Evolutionary conservation across 257 asterid genomes (phyloP), one percentile per base, ranked within the genome.

Genomic region (Solanum sejunctum): DNA sequence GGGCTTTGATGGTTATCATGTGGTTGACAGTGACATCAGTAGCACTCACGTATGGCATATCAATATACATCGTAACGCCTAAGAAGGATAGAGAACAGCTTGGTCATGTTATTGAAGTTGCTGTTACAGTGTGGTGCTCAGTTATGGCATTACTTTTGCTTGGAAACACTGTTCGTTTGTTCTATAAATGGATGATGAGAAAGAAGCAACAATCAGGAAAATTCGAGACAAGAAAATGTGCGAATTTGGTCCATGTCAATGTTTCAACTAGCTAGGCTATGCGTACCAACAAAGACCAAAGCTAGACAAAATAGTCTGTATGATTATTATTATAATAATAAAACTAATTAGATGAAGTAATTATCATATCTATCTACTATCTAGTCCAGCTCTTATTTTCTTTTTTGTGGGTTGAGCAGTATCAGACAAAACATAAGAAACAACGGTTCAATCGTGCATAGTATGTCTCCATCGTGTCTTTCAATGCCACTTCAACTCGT

Each of bases 1-100:
- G 90, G 91, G 47, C 81, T 12, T 84, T 88, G 81, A 85, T 84
- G 82, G 84, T 81, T 45, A 86, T 88, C 63, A 90, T 87, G 69
- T 90, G 91, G 90, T 12, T 90, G 28, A 81, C 91, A 0, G 72
- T 88, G 0, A 73, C 91, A 3, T 64, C 91, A 6, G n/a, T 78
- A 39, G 87, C 88, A 13, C 7, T 70, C 2, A 71, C 80, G 36
- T 90, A 88, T 36, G 49, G 21, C 1, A 4, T 17, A 13, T 12
- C 87, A 9, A 63, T 73, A 26, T 8, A 18, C 15, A 16, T 60
- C 12, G 5, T 88, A 41, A 70, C 84, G 7, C 85, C 85, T 6
- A 60, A 49, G 54, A 6, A 45, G 66, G 49, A 64, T 3, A 4
- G 71, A 41, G 23, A 52, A 16, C 10, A 82, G 0, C 3, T 81